A percentile compares a stretch with the other conserved stretches of the same genome.
phyloP scores from a whole-genome alignment of 2,329 filamentous ascomycete species.

The Colletotrichum lupini region DNA sequence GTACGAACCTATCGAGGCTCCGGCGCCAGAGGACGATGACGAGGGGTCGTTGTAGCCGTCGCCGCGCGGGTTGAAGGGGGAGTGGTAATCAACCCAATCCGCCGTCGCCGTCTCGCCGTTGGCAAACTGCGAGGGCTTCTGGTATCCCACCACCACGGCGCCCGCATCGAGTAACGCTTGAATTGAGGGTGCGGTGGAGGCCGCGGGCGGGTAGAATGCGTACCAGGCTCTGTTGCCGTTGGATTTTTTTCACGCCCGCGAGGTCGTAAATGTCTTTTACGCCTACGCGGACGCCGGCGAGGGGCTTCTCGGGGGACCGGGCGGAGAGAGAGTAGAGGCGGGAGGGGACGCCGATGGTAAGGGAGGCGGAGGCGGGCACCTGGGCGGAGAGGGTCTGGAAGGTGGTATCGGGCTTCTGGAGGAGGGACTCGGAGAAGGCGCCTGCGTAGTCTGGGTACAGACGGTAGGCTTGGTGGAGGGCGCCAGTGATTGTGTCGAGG shows the following conservation, averaged over 20 bases:
- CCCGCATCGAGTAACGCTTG: slow-evolving; percentile 69
- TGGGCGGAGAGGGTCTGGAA: slow-evolving; percentile 49
- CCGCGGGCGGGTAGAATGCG: slow-evolving; percentile 59
- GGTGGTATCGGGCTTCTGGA: slow-evolving; percentile 43
- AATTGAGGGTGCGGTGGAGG: slow-evolving; percentile 60
- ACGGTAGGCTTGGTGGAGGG: slow-evolving; percentile 47
- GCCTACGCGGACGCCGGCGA: slow-evolving; percentile 69
- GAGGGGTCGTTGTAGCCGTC: slow-evolving; percentile 60
- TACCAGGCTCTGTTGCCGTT: slow-evolving; percentile 69
- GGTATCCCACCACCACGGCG: slow-evolving; percentile 60
- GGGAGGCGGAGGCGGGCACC: slow-evolving; percentile 40
- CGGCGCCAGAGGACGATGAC: slow-evolving; percentile 47
- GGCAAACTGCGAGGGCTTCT: slow-evolving; percentile 58
- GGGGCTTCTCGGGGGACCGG: slow-evolving; percentile 62
- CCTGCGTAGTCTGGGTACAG: slow-evolving; percentile 49
- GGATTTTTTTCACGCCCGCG: slow-evolving; percentile 63
- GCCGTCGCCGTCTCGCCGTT: slow-evolving; percentile 54
- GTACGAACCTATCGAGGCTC: slow-evolving; percentile 51
- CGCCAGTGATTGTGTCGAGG: slow-evolving; percentile 44
- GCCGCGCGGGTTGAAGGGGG: slow-evolving; percentile 56
- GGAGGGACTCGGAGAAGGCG: slow-evolving; percentile 45
- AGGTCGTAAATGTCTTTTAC: slow-evolving; percentile 73
- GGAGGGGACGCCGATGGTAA: slow-evolving; percentile 64
- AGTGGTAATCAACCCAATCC: slow-evolving; percentile 53
- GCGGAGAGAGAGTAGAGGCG: slow-evolving; percentile 63